Conservation (phyloP, 768 basidiomycete genomes). For the Tylopilus sp. region DNA sequence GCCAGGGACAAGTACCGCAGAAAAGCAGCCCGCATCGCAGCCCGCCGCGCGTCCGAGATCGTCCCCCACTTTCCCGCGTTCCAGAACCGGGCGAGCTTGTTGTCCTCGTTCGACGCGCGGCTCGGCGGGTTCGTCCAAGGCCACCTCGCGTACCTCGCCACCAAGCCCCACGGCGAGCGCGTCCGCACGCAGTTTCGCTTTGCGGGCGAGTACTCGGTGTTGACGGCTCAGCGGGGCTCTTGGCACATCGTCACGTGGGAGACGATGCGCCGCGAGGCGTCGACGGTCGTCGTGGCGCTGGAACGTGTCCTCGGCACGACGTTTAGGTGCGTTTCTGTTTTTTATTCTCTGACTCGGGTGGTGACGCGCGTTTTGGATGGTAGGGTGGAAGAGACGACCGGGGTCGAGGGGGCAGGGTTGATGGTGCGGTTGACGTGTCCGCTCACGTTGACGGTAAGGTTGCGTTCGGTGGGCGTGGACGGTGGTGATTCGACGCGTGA, state of each 20-base stretch:
- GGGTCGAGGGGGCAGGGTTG: slow-evolving; percentile 20
- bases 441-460: slow-evolving; percentile 20
- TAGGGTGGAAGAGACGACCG: slow-evolving; percentile 19
- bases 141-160: slow-evolving; percentile 19
- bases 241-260: neutral
- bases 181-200: slow-evolving; percentile 19
- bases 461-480: slow-evolving; percentile 5
- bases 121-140: slow-evolving; percentile 25
- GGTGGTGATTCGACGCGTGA: neutral
- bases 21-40: neutral
- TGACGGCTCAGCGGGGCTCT: neutral
- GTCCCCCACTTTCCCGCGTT: slow-evolving; percentile 15
- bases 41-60: neutral
- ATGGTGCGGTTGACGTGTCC: slow-evolving; percentile 24
- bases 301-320: slow-evolving; percentile 5
- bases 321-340: slow-evolving; percentile 18
- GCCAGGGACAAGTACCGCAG: slow-evolving; percentile 9
- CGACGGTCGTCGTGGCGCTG: slow-evolving; percentile 13
- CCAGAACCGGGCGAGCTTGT: slow-evolving; percentile 17
- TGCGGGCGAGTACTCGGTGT: slow-evolving; percentile 24
- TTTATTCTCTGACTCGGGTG: neutral
- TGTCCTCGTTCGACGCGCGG: slow-evolving; percentile 14
- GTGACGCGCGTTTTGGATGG: neutral
- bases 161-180: slow-evolving; percentile 11
- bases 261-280: slow-evolving; percentile 21